Evolutionary conservation across 495 filamentous ascomycete species (phyloP).

Genomic region (Talaromyces proteolyticus): DNA sequence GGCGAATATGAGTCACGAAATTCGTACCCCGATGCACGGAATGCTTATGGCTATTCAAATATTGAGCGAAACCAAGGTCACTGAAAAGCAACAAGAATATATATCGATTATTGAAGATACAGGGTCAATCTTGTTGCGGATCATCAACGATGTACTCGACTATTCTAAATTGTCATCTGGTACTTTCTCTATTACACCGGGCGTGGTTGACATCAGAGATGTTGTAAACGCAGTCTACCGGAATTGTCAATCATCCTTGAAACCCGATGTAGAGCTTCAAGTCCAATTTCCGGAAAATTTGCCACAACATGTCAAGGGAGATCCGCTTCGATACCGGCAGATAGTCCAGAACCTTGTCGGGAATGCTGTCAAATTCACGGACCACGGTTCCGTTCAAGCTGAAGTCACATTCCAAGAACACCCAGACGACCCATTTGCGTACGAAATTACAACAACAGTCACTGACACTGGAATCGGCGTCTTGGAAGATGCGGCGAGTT

Average conservation of each 20-base stretch:
- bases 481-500: constrained; percentile 62
- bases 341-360: constrained; percentile 82
- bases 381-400: constrained; percentile 58
- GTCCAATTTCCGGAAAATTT: constrained; percentile 43
- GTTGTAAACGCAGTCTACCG: constrained; percentile 50
- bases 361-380: constrained; percentile 87
- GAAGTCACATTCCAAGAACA: constrained; percentile 45
- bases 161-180: constrained; percentile 85
- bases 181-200: constrained; percentile 68
- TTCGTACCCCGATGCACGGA: constrained; percentile 75
- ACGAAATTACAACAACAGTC: constrained; percentile 47
- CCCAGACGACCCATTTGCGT: constrained; percentile 31
- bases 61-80: constrained; percentile 59
- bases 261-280: constrained; percentile 52
- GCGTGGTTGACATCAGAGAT: constrained; percentile 61
- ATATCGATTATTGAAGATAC: constrained; percentile 76
- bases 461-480: constrained; percentile 84
- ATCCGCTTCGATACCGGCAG: constrained; percentile 74
- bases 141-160: constrained; percentile 88
- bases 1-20: constrained; percentile 86
- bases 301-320: constrained; percentile 45
- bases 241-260: constrained; percentile 45
- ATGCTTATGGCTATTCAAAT: constrained; percentile 71
- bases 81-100: constrained; percentile 64
- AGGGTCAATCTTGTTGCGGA: constrained; percentile 72